Percentiles rank a stretch among this genome's conserved stretches.
phyloP scores from a whole-genome alignment of 768 basidiomycete species.

The Xanthoconium purpureum region DNA sequence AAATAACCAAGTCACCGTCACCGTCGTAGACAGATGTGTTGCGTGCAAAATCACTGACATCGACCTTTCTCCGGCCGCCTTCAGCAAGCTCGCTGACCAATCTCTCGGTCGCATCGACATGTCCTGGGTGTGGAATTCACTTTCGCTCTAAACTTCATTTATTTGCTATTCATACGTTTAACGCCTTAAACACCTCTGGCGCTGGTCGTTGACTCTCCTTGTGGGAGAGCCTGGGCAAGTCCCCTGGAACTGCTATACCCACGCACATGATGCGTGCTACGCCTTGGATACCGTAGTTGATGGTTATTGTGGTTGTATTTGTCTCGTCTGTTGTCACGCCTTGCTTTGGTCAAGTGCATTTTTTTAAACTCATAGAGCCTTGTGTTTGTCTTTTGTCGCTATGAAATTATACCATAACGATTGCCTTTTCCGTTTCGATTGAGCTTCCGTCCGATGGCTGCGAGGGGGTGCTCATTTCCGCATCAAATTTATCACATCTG shows the following conservation, averaged over 20 bases:
- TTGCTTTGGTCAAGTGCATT: constrained; percentile 37
- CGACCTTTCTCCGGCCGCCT: constrained; percentile 63
- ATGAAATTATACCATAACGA: constrained; percentile 9
- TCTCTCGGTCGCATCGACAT: constrained; percentile 53
- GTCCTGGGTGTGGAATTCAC: constrained; percentile 45
- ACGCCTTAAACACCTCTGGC: constrained; percentile 5
- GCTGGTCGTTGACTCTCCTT: constrained; percentile 27
- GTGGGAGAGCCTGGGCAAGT: constrained; percentile 28
- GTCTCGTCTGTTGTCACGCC: constrained; percentile 12
- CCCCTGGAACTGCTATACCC: constrained; percentile 2
- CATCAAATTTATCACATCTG: neutral
- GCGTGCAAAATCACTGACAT: constrained; percentile 52
- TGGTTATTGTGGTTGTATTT: constrained; percentile 18
- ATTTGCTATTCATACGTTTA: constrained; percentile 27
- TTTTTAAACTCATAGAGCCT: constrained; percentile 16
- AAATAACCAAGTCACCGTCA: constrained; percentile 47
- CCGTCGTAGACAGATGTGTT: constrained; percentile 60
- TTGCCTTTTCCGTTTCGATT: neutral
- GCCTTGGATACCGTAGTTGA: constrained; percentile 28
- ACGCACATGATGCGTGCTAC: constrained; percentile 26
- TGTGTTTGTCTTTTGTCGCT: constrained; percentile 8
- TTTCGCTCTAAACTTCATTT: constrained; percentile 7
- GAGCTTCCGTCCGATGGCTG: constrained; percentile 1
- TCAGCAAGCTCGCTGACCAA: constrained; percentile 42
- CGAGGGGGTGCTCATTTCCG: constrained; percentile 4